Conservation (phyloP, 352 stramenopile genomes). For the Phytophthora hibernalis region DNA sequence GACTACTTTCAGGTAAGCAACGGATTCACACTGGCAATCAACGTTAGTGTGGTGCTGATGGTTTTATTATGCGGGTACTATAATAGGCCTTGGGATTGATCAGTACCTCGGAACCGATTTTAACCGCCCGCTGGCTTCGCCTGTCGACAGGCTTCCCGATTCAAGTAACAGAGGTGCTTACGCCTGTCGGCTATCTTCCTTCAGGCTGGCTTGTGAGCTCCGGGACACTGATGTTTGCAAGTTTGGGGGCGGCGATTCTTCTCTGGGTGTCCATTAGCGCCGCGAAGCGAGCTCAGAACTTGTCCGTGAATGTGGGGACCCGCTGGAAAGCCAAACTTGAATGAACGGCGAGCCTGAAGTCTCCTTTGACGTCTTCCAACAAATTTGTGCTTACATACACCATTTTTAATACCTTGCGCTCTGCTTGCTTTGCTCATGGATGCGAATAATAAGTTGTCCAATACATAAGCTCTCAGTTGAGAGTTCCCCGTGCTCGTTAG, state of each 20-base stretch:
- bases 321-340: conserved; percentile 39
- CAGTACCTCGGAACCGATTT: neutral
- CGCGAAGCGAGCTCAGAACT: conserved; percentile 13
- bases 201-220: conserved; percentile 51
- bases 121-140: conserved; percentile 33
- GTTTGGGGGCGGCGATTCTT: conserved; percentile 45
- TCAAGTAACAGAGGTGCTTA: conserved; percentile 31
- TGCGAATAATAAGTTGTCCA: conserved; percentile 24
- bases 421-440: conserved; percentile 19
- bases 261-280: conserved; percentile 38
- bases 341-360: conserved; percentile 1
- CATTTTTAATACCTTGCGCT: conserved; percentile 28
- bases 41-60: conserved; percentile 1
- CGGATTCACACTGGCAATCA: neutral
- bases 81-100: conserved; percentile 33
- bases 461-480: conserved; percentile 27
- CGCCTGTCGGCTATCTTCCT: conserved; percentile 56
- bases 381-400: conserved; percentile 28
- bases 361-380: conserved; percentile 5
- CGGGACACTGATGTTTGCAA: conserved; percentile 52
- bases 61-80: conserved; percentile 8
- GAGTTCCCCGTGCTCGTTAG: conserved; percentile 15
- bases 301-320: neutral
- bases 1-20: conserved; percentile 33
- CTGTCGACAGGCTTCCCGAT: conserved; percentile 33